phyloP scores from a whole-genome alignment of 176 grass and related monocot genomes.

The Carex parvula region DNA sequence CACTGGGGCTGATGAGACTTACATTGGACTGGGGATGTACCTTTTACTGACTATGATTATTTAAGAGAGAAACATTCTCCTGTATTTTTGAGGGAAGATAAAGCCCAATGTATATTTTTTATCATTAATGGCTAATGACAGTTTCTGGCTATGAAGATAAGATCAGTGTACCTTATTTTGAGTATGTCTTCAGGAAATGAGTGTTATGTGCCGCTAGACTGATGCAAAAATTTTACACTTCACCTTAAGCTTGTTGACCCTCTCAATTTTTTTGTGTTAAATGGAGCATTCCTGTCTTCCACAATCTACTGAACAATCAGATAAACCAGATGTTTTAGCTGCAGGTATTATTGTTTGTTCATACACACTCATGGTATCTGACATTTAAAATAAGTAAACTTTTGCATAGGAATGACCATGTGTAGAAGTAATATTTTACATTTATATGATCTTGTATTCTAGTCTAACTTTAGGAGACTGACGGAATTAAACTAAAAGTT shows the following conservation, averaged over 20 bases:
- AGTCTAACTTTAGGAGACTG: not conserved
- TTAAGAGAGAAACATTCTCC: slow-evolving; percentile 30
- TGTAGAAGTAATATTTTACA: not conserved
- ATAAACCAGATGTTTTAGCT: not conserved
- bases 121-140: slow-evolving; percentile 21
- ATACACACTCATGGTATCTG: not conserved
- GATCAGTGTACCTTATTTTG: not conserved
- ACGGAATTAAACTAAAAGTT: not conserved
- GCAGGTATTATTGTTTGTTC: not conserved
- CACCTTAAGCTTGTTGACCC: not conserved
- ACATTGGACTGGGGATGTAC: not conserved
- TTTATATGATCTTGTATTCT: not conserved
- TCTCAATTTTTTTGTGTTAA: not conserved
- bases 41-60: slow-evolving; percentile 19
- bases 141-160: not conserved
- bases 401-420: not conserved
- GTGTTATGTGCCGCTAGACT: not conserved
- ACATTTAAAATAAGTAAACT: not conserved
- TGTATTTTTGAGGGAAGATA: slow-evolving; percentile 22
- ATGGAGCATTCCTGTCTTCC: not conserved
- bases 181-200: slow-evolving; percentile 7
- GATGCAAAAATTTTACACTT: not conserved
- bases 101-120: slow-evolving; percentile 2
- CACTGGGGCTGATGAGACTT: not conserved
- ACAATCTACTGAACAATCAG: not conserved